Evolutionary conservation across 768 basidiomycete genomes (phyloP), one percentile per base, ranked within the genome.

Genomic region (Mycena metata): DNA sequence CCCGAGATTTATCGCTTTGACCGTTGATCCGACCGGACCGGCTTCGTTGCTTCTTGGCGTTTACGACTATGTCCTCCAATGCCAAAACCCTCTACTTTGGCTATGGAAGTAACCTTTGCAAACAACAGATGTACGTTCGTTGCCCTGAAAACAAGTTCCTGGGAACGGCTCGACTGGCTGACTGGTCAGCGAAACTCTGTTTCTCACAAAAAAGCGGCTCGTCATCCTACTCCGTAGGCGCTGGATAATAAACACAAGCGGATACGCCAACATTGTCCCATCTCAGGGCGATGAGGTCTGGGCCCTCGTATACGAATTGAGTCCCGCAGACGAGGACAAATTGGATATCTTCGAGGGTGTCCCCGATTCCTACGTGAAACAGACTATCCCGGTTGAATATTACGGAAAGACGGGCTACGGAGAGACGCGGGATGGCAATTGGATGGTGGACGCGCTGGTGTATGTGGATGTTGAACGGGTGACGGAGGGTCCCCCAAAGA

Each of bases 51-150:
- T 30, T 30, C 30, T 6, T 30, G 30, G 30, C 30, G 30, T 30
- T 10, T n/a, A 7, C 10, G 2, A 2, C 33, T 17, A 65, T 56
- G 64, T 13, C 47, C 12, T 36, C 45, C 30, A 8, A 21, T 6
- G 3, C 66, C n/a, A 75, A 70, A 50, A 75, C 74, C 1, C 58
- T 82, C 10, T 85, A 87, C 73, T 85, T 86, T 73, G 85, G 79
- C 42, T 86, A 85, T 75, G 86, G 86, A 7, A 84, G 83, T 72
- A 87, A 87, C 63, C 76, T 86, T 43, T 86, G 84, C 83, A 76
- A 76, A 41, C 80, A 85, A 33, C 85, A 86, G 73, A 87, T 86
- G 86, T 74, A 76, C 33, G 73, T 75, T n/a, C 78, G 85, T 17
- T 86, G 85, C 63, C 84, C 84, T n/a, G 78, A 82, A 5, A 82